Evolutionary conservation across 352 stramenopile species (phyloP), one percentile per base, ranked within the genome.

Genomic region (Pythium rishiriense): DNA sequence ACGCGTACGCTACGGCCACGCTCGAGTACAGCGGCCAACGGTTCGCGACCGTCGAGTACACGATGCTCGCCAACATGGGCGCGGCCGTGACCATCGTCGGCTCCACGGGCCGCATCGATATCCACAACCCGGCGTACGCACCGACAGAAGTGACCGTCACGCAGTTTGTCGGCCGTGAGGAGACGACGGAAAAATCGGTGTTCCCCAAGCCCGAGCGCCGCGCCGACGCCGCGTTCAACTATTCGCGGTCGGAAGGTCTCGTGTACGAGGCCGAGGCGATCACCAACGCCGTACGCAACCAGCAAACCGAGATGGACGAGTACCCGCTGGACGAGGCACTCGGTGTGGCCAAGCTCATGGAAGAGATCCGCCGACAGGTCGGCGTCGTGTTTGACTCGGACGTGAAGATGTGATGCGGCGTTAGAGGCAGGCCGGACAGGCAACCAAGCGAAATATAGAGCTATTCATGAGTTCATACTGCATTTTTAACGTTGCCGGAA

Each of bases 31-130:
- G 43, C 26, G 58, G 49, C 39, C 62, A 76, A 29, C 68, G 79
- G n/a, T 79, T 86, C 56, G 69, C 70, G 54, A 79, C 81, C n/a
- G 70, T 86, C 45, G 66, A 82, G 50, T 88, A 94, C 71, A 72
- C 82, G 37, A 81, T 72, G 54, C 25, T 87, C 12, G 79, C 79
- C 12, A 73, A 83, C 48, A 76, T 91, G 43, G 59, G 64, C 29
- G 83, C 93, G 70, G 76, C 80, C 11, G 81, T 90, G 17, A 85
- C 66, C 19, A 92, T 96, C 53, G 73, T 85, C 14, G 88, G 87
- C n/a, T 81, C 59, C 17, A 80, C 85, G 50, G 88, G 88, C 4
- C 70, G 79, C 7, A 81, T 96, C 60, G 56, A 78, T 50, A 70
- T 96, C 43, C 71, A 87, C 57, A 66, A 77, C 22, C 83, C 84